Evolutionary conservation across 495 filamentous ascomycete species (phyloP).

Genomic region (Penicillium dipodomyicola): DNA sequence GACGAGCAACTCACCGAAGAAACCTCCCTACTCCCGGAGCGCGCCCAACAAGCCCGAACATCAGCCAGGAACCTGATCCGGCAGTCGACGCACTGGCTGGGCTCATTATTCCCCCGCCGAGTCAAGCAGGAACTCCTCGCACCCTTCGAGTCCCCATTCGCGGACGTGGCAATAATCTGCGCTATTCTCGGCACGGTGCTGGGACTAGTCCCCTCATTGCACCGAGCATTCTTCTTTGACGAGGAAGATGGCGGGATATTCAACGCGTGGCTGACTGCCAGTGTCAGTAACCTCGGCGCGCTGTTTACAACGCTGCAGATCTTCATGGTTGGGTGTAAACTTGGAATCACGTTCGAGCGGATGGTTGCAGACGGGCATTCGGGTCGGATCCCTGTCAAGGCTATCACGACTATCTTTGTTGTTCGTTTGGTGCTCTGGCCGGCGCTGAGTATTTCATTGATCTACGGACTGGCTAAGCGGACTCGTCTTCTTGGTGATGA

Average conservation of each 20-base stretch:
- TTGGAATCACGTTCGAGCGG: conserved; percentile 52
- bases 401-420: conserved; percentile 53
- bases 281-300: conserved; percentile 62
- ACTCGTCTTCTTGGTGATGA: conserved; percentile 58
- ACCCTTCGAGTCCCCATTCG: conserved; percentile 38
- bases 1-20: conserved; percentile 39
- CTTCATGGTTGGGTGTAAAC: conserved; percentile 68
- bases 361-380: conserved; percentile 50
- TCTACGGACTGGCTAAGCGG: conserved; percentile 59
- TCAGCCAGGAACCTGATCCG: conserved; percentile 18
- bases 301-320: conserved; percentile 72
- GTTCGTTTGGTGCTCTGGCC: conserved; percentile 69
- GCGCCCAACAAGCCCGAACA: conserved; percentile 21
- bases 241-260: conserved; percentile 65
- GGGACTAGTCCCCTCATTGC: conserved; percentile 61
- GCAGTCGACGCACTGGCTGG: conserved; percentile 1
- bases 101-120: conserved; percentile 15
- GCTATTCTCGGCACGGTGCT: conserved; percentile 59
- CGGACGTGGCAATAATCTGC: conserved; percentile 67
- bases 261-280: conserved; percentile 67
- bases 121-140: conserved; percentile 17
- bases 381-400: conserved; percentile 50
- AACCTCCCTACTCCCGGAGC: conserved; percentile 49
- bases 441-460: conserved; percentile 53
- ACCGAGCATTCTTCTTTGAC: conserved; percentile 63